These are phyloP conservation scores for Trichoderma simmonsii DNA, from an alignment of 2,329 filamentous ascomycete genomes.

Conservation along the genomic window DNA sequence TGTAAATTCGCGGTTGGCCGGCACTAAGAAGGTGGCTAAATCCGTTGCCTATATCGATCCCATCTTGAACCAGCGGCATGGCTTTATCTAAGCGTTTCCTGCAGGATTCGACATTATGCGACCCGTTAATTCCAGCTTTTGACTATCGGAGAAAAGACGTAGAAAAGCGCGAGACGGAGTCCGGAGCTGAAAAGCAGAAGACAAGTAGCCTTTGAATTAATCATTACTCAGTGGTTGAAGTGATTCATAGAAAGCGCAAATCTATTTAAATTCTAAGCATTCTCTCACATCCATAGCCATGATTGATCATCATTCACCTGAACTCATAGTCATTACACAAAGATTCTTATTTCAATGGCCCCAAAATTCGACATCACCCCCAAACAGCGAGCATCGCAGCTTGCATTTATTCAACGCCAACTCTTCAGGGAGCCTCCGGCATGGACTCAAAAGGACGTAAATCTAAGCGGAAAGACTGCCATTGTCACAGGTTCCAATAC, in stretches of 20 bases:
- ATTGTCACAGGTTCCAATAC: constrained; percentile 7
- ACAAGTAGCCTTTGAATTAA: background rate
- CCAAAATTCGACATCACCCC: background rate
- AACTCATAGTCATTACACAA: background rate
- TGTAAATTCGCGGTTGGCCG: background rate
- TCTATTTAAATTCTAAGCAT: background rate
- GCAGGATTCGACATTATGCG: background rate
- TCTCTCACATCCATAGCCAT: background rate
- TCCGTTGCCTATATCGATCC: background rate
- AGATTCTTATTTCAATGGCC: background rate
- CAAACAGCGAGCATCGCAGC: background rate
- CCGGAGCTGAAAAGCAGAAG: too few species aligned
- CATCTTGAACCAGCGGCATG: background rate
- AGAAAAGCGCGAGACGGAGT: background rate
- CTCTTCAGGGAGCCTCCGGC: background rate
- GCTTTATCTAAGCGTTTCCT: background rate
- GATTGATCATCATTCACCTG: background rate
- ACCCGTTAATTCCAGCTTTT: background rate
- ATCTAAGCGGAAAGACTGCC: background rate
- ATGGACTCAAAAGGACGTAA: background rate
- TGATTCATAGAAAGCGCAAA: background rate
- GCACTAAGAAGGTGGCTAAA: background rate
- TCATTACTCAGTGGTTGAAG: background rate
- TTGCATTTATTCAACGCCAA: background rate
- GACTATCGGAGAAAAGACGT: background rate